Evolutionary conservation across 1,284 basidiomycete species (phyloP), one percentile per base, ranked within the genome.

Genomic region (Sporisorium iseilematis-ciliati): DNA sequence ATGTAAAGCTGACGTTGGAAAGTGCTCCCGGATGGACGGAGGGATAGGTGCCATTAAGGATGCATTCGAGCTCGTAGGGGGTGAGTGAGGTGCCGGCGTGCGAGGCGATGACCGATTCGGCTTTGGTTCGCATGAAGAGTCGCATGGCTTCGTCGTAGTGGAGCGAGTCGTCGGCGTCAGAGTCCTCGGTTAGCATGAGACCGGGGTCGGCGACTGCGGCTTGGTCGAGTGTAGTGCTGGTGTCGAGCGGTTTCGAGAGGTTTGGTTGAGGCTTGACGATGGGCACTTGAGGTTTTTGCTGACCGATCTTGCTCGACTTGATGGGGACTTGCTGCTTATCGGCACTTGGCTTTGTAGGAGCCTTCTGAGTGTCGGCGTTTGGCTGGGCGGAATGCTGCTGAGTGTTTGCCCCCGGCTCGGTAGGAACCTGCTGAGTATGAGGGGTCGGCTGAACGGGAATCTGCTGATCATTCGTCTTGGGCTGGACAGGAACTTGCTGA

Each of bases 81-180:
- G 57, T 49, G 4, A 70, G 45, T 1, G 67, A 60, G 8, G 2
- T 21, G 41, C 55, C 67, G 16, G 46, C 23, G 41, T 61, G 54
- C 7, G 62, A 65, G 7, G 57, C 49, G 23, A 65, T 70, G 26
- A 70, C 67, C 1, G 53, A 33, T 29, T 70, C 62, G 1, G 67
- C 67, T 41, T 70, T 61, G 41, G 43, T 6, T 4, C 54, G 67
- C 67, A 70, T 70, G 25, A 61, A 35, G 4, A 65, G 62, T 7
- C 67, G 53, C 67, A 70, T 70, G 11, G 53, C 21, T 33, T 70
- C 67, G 6, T 56, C 57, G 18, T 48, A 41, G 16, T 56, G 21
- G 8, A 64, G 51, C 4, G 61, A 49, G 2, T 38, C 7, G 14
- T 65, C 58, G 0, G 54, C 67, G 26, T 70, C 67, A 0, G 57